These are phyloP conservation scores for Canavalia gladiata DNA, from an alignment of 306 rosid genomes.

Conservation along the genomic window DNA sequence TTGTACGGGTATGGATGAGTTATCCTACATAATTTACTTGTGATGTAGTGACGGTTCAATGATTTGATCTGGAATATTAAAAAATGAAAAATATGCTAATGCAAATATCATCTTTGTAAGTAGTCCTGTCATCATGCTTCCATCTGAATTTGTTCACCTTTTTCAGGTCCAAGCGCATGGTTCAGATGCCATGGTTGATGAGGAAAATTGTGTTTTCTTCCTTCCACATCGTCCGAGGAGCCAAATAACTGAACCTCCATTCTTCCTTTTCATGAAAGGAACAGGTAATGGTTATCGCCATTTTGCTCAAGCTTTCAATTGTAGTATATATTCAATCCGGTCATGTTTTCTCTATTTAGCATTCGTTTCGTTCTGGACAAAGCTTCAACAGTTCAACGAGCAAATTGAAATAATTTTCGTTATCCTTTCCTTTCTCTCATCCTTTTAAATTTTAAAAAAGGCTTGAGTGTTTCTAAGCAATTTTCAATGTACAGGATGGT, in stretches of 20 bases:
- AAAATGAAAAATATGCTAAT: neutral
- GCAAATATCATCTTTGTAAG: slow-evolving; percentile 23
- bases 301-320: neutral
- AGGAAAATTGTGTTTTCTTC: slow-evolving; percentile 94
- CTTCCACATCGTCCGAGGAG: slow-evolving; percentile 98
- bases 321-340: neutral
- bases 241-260: slow-evolving; percentile 77
- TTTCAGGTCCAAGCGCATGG: slow-evolving; percentile 97
- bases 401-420: neutral
- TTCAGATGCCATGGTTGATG: slow-evolving; percentile 98
- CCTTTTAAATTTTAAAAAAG: neutral
- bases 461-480: slow-evolving; percentile 26
- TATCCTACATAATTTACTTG: slow-evolving; percentile 5
- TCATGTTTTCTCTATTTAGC: neutral
- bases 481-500: slow-evolving; percentile 77
- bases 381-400: neutral
- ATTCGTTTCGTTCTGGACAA: neutral
- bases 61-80: slow-evolving; percentile 24
- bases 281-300: slow-evolving; percentile 67
- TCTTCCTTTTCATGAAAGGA: slow-evolving; percentile 99
- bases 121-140: slow-evolving; percentile 32
- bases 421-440: neutral
- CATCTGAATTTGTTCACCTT: slow-evolving; percentile 45
- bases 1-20: neutral
- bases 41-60: neutral